phyloP scores from a whole-genome alignment of 2,329 filamentous ascomycete species.

The Albophoma yamanashiensis region DNA sequence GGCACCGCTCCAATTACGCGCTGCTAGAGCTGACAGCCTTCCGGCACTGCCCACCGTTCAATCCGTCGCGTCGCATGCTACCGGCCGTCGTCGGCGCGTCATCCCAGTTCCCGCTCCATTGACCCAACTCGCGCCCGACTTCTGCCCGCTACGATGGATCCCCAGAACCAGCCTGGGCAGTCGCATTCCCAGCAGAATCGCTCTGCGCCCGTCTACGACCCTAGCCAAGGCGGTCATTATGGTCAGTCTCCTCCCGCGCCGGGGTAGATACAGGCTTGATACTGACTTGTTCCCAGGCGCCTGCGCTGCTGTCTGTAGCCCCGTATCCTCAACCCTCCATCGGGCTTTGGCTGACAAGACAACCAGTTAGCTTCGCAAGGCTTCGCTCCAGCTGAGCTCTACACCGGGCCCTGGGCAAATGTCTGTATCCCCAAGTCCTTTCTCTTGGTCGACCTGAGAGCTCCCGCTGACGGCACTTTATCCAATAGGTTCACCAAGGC shows the following conservation, averaged over 20 bases:
- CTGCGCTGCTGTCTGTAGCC: conserved; percentile 30
- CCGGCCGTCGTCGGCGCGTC: not conserved
- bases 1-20: not conserved
- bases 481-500: conserved; percentile 77
- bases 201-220: conserved; percentile 59
- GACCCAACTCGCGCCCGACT: conserved; percentile 2
- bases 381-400: conserved; percentile 85
- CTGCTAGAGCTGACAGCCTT: not conserved
- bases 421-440: conserved; percentile 37
- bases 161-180: conserved; percentile 35
- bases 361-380: conserved; percentile 74
- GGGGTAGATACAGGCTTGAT: not conserved
- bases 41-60: not conserved
- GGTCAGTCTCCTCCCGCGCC: conserved; percentile 36
- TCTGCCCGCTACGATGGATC: conserved; percentile 20
- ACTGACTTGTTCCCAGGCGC: conserved; percentile 27
- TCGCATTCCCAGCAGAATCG: conserved; percentile 47
- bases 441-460: not conserved
- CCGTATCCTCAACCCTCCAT: not conserved
- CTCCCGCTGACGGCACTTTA: not conserved
- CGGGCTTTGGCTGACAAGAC: conserved; percentile 12
- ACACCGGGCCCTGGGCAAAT: conserved; percentile 92
- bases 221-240: conserved; percentile 65
- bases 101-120: not conserved
- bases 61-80: not conserved